Evolutionary conservation across 805 yeast species (phyloP), one percentile per base, ranked within the genome.

Genomic region (Lipomyces mesembrius): DNA sequence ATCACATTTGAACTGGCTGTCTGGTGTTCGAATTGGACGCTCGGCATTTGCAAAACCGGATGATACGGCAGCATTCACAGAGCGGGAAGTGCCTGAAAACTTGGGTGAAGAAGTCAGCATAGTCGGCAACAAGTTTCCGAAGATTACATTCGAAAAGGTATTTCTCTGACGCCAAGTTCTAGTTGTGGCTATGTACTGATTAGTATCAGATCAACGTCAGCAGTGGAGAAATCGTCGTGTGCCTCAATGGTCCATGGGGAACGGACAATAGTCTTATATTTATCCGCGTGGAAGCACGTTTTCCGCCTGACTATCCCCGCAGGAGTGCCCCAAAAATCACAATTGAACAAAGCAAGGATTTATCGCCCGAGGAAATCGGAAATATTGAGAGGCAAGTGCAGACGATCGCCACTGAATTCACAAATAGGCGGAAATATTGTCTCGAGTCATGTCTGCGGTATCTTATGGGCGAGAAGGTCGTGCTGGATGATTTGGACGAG

Each of bases 91-190:
- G 25, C 83, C 86, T 2, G 85, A 88, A 29, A 92, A 91, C 74
- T 77, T 94, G 32, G 97, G 97, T 6, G 97, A 93, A 77, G 99
- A 94, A 77, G 92, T 95, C 1, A 89, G 96, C 70, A 81, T 85
- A 20, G 92, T 92, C 6, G 96, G 97, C 2, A 92, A 89, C 72
- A 91, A 90, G 72, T 92, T 93, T 75, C 97, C 97, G 0, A 91
- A 89, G 72, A 84, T 95, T 2, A 80, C 88, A 1, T 92, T 95
- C 76, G 98, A 94, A 74, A 87, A 87, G 43, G 43, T 37, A 37
- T 29, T 37, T 37, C 43, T 14, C 4, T 37, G 43, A 37, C 14
- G 43, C 32, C 1, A 29, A 37, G 17, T 37, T 12, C 17, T 37
- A 37, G 17, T 12, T 37, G 43, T 14, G 5, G 43, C 3, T 37